Evolutionary conservation across 176 grass and related monocot species (phyloP).

Genomic region (Tillandsia leiboldiana): DNA sequence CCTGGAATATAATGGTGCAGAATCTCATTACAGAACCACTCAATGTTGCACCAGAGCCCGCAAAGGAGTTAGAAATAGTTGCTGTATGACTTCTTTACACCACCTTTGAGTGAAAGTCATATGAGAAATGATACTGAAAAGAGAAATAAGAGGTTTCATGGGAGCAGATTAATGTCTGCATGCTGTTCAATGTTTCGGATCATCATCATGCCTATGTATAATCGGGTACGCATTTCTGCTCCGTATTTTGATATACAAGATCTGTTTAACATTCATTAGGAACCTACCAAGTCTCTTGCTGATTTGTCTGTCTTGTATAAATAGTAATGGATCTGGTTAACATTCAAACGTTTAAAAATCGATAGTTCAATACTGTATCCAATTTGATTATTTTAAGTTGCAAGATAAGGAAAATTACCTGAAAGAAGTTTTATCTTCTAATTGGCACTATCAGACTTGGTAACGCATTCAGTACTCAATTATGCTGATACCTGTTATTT

Average conservation of each 20-base stretch:
- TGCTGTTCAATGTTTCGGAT: not conserved
- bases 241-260: not conserved
- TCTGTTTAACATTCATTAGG: not conserved
- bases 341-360: not conserved
- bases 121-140: not conserved
- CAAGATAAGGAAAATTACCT: not conserved
- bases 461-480: not conserved
- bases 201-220: not conserved
- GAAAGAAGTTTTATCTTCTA: not conserved
- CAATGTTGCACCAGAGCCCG: conserved; percentile 21
- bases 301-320: not conserved
- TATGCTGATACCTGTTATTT: not conserved
- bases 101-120: conserved; percentile 3
- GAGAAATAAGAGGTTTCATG: not conserved
- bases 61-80: conserved; percentile 23
- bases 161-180: not conserved
- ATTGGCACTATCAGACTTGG: not conserved
- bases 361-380: not conserved
- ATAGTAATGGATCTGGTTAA: not conserved
- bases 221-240: not conserved
- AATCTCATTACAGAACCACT: conserved; percentile 43
- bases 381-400: not conserved
- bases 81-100: not conserved
- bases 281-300: not conserved
- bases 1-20: conserved; percentile 65